phyloP scores from a whole-genome alignment of 352 stramenopile genomes.

The Phytopythium aichiense region DNA sequence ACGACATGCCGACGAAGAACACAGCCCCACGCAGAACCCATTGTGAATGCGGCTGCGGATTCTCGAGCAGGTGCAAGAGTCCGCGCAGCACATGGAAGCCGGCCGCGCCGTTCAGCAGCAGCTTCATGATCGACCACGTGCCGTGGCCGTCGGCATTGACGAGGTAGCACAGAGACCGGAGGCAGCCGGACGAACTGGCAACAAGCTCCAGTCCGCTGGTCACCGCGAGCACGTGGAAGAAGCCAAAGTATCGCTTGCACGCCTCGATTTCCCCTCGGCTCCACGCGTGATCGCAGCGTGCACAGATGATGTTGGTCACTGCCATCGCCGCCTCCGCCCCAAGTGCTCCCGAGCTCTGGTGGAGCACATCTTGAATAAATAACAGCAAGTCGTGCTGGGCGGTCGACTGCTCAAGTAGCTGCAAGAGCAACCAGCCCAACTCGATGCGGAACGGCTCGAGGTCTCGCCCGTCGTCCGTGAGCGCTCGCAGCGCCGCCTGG shows the following conservation, averaged over 20 bases:
- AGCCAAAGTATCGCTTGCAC: constrained; percentile 65
- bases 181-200: constrained; percentile 50
- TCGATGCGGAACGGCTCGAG: constrained; percentile 68
- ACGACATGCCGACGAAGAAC: constrained; percentile 88
- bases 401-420: constrained; percentile 74
- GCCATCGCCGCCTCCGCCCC: constrained; percentile 65
- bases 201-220: constrained; percentile 56
- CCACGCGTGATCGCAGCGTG: constrained; percentile 70
- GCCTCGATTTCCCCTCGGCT: constrained; percentile 63
- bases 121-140: constrained; percentile 83
- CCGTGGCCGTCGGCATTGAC: constrained; percentile 80
- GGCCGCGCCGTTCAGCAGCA: constrained; percentile 54
- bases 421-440: constrained; percentile 70
- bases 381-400: constrained; percentile 70
- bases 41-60: constrained; percentile 45
- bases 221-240: constrained; percentile 65
- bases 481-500: constrained; percentile 57
- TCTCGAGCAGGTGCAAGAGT: constrained; percentile 69
- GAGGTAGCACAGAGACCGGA: constrained; percentile 78
- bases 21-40: constrained; percentile 80
- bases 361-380: constrained; percentile 73
- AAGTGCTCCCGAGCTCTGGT: constrained; percentile 46
- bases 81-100: constrained; percentile 71
- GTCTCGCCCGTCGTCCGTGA: constrained; percentile 62
- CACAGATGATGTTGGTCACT: constrained; percentile 64